These are phyloP conservation scores for Effrenium voratum DNA, from an alignment of 73 alveolate genomes.

Conservation along the genomic window DNA sequence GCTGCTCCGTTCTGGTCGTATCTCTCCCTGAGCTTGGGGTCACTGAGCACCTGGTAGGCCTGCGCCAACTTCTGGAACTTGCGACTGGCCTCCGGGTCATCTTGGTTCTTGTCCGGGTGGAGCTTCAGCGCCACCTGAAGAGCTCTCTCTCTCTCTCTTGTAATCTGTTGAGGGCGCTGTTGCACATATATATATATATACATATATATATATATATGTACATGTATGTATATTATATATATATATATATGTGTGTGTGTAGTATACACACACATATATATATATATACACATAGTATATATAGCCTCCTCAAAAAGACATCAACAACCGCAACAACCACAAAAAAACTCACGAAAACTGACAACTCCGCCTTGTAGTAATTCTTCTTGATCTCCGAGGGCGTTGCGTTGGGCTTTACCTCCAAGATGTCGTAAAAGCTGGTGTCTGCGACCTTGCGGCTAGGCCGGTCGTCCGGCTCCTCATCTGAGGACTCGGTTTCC, in stretches of 20 bases:
- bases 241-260: no score
- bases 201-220: background rate
- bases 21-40: slow-evolving; percentile 82
- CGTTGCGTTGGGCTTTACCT: slow-evolving; percentile 62
- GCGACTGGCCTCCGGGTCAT: slow-evolving; percentile 91
- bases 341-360: background rate
- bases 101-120: slow-evolving; percentile 87
- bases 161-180: background rate
- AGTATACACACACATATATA: no score
- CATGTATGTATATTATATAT: background rate
- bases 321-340: background rate
- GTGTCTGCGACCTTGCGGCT: slow-evolving; percentile 85
- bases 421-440: slow-evolving; percentile 63
- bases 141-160: background rate
- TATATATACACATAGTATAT: background rate
- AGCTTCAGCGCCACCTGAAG: slow-evolving; percentile 50
- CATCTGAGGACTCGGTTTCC: slow-evolving; percentile 60
- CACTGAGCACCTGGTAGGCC: slow-evolving; percentile 83
- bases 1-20: slow-evolving; percentile 68
- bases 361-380: slow-evolving; percentile 28
- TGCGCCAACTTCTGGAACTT: slow-evolving; percentile 86
- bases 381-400: slow-evolving; percentile 78
- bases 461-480: slow-evolving; percentile 54
- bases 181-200: no score
- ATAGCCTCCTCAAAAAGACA: no score